Evolutionary conservation across 305 asterid genomes (phyloP), one percentile per base, ranked within the genome.

Genomic region (Fraxinus nigra): DNA sequence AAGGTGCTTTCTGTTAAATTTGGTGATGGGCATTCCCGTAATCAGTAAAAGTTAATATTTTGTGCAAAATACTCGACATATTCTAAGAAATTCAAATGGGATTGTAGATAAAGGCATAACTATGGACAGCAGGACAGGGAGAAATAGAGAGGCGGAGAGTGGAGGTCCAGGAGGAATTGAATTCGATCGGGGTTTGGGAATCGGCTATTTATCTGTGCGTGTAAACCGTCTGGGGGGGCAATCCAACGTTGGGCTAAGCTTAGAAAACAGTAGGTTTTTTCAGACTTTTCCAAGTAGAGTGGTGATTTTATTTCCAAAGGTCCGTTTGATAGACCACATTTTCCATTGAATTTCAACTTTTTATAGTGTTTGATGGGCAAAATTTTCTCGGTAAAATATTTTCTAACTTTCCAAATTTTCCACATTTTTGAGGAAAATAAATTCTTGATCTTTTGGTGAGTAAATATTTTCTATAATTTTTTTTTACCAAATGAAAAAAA

Each of bases 1-100:
- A 40, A 85, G 80, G 14, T 73, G 85, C 84, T 87, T 90, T 80
- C 87, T 80, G 79, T 85, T 72, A 11, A 75, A 80, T 54, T 82
- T 77, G 78, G 73, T 78, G 84, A 90, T 38, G 87, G 46, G 89
- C 95, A 92, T 90, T 82, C 89, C 93, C 84, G 79, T 78, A 40
- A 14, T 32, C 75, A 69, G 16, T 26, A 28, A 13, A 67, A 30
- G 74, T 11, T 67, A 4, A 28, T 35, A 28, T 38, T 28, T 28
- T 8, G 35, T 11, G 38, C 37, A 24, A 63, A 7, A 9, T 20
- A 63, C 33, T 22, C 2, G 22, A 22, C 72, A 63, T 16, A 9
- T 63, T 63, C 72, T 63, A 16, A 63, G 16, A 63, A 63, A 63
- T 24, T 63, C 34, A 63, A 63, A 26, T 63, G 34, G 72, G 34